Evolutionary conservation across 2,329 filamentous ascomycete genomes (phyloP), one percentile per base, ranked within the genome.

Genomic region (Xylariaceae sp.): DNA sequence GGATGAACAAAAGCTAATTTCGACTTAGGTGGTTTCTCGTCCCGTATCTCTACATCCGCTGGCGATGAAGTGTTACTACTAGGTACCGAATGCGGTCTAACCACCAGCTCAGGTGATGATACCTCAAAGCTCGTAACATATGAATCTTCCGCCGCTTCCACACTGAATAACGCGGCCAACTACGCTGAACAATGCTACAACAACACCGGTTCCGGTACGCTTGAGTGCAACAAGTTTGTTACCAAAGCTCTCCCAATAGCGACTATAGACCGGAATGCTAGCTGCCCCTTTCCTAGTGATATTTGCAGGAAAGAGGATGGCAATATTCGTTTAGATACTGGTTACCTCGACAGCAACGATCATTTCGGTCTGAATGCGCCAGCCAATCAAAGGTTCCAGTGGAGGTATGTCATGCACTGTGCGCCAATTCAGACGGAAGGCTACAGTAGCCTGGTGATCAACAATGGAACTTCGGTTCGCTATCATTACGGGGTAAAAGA

Each of bases 241-340:
- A 14, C 9, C 9, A n/a, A 16, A 12, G 3, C 14, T 4, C 23
- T 52, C 5, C 6, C 23, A 29, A 29, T 11, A 4, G 24, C n/a
- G 16, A 16, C 26, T 3, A n/a, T 17, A 14, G 24, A 50, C 26
- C 7, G 12, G 6, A 50, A 36, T 24, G 53, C 53, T 6, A n/a
- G 14, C 11, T 56, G 53, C 19, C 53, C 53, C 3, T 56, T 56
- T 21, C 8, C 6, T 14, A 24, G 19, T 11, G 26, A 24, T 12
- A 39, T 56, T 17, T 56, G 53, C 37, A 16, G 37, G 9, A 19
- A 14, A 19, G 34, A 16, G 3, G 14, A 48, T 6, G 3, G 14
- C 16, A 50, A 47, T 16, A 12, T 56, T 12, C 17, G 9, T 12
- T 19, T 56, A 11, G 45, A 56, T 33, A 50, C 53, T 19, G 53